These are phyloP conservation scores for Candida glucosophila DNA, from an alignment of 1,139 yeast genomes.

Conservation along the genomic window DNA sequence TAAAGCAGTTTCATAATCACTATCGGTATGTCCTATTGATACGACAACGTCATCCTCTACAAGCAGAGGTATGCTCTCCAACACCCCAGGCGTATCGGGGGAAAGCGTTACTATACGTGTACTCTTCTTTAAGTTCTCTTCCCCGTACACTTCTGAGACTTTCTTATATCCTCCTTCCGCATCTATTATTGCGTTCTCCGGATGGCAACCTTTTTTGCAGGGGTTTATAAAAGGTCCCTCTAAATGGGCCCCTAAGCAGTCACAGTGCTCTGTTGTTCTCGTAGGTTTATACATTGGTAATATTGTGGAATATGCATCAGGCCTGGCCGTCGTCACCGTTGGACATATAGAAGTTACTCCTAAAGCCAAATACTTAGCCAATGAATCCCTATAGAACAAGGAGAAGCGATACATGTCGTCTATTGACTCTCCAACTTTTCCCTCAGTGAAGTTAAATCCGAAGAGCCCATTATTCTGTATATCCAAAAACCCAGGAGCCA, in stretches of 20 bases:
- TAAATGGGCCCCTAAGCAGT: constrained; percentile 54
- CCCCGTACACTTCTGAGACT: constrained; percentile 39
- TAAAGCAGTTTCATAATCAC: constrained; percentile 40
- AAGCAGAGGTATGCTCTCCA: constrained; percentile 39
- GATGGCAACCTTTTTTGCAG: constrained; percentile 56
- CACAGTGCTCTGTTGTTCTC: constrained; percentile 31
- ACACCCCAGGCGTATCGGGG: constrained; percentile 50
- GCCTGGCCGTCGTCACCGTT: constrained; percentile 49
- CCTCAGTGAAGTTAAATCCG: constrained; percentile 47
- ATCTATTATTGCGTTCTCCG: constrained; percentile 44
- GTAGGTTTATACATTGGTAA: constrained; percentile 37
- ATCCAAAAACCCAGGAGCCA: constrained; percentile 57
- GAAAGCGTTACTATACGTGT: constrained; percentile 54
- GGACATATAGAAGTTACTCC: constrained; percentile 59
- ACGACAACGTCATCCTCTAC: constrained; percentile 28
- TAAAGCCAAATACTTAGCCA: constrained; percentile 41
- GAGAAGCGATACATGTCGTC: constrained; percentile 24
- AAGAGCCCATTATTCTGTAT: constrained; percentile 56
- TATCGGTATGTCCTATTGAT: constrained; percentile 51
- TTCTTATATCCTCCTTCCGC: constrained; percentile 32
- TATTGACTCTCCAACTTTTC: constrained; percentile 24
- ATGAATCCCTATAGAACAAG: constrained; percentile 32
- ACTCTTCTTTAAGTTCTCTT: constrained; percentile 27
- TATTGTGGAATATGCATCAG: constrained; percentile 43
- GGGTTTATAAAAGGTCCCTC: constrained; percentile 57